Percentiles rank a stretch among this genome's conserved stretches.
These are phyloP conservation scores for Aspergillus aculeatinus DNA, from an alignment of 2,329 filamentous ascomycete species.

Conservation along the genomic window DNA sequence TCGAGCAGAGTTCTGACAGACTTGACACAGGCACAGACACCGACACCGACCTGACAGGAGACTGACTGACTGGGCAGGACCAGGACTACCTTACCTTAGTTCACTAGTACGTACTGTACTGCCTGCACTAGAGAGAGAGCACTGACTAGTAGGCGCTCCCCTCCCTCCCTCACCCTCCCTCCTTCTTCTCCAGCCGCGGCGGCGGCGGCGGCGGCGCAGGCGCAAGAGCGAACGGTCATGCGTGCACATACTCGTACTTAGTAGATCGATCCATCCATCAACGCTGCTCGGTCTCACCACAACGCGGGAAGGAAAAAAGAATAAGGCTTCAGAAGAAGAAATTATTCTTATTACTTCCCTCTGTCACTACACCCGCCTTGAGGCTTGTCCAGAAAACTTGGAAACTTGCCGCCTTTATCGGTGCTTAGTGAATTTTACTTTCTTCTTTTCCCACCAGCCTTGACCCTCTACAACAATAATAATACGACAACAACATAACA, in stretches of 20 bases:
- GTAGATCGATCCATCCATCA: slow-evolving; percentile 12
- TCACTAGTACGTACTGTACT: too few species aligned
- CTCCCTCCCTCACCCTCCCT: slow-evolving; percentile 10
- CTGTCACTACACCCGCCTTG: not conserved
- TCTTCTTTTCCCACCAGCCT: slow-evolving; percentile 1
- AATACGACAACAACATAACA: not conserved
- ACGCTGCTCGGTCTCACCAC: slow-evolving; percentile 24
- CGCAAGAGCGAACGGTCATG: slow-evolving; percentile 31
- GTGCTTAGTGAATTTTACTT: slow-evolving; percentile 7
- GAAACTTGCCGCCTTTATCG: slow-evolving; percentile 13
- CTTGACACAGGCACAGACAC: not conserved
- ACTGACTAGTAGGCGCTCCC: slow-evolving; percentile 23
- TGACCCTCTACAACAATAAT: not conserved
- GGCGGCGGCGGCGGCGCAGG: slow-evolving; percentile 2
- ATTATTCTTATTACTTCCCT: slow-evolving; percentile 4
- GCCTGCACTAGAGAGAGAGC: not conserved
- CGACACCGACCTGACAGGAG: slow-evolving; percentile 9
- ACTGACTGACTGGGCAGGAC: not conserved
- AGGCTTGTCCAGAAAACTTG: not conserved
- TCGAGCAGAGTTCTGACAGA: not conserved
- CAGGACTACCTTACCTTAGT: too few species aligned
- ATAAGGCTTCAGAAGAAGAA: slow-evolving; percentile 13
- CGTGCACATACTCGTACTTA: slow-evolving; percentile 25
- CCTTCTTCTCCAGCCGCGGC: slow-evolving; percentile 3
- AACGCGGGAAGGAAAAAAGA: slow-evolving; percentile 8